These are phyloP conservation scores for Pleurotus citrinopileatus DNA, from an alignment of 768 basidiomycete genomes.

Conservation along the genomic window DNA sequence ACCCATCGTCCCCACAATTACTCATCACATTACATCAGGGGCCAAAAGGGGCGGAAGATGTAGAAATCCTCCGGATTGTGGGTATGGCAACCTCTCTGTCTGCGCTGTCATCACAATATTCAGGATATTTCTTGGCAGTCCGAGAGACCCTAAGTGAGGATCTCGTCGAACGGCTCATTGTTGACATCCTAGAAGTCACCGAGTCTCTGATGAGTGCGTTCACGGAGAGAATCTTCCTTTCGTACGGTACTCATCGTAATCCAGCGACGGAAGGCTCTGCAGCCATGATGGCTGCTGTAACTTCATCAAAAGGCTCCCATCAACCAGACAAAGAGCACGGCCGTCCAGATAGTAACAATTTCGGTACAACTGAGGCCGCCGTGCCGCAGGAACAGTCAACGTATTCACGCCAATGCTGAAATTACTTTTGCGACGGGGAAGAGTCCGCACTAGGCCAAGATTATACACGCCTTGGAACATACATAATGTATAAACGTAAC, in stretches of 20 bases:
- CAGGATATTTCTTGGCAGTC: conserved; percentile 31
- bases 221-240: too few species aligned
- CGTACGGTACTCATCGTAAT: not conserved
- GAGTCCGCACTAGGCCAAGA: too few species aligned
- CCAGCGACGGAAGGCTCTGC: conserved; percentile 19
- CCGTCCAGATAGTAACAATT: conserved; percentile 38
- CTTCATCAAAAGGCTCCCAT: conserved; percentile 19
- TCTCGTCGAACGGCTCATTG: conserved; percentile 44
- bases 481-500: not conserved
- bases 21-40: too few species aligned
- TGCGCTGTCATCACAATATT: conserved; percentile 23
- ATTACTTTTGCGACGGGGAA: not conserved
- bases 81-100: conserved; percentile 20
- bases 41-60: conserved; percentile 46
- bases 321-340: conserved; percentile 39
- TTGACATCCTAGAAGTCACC: conserved; percentile 47
- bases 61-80: conserved; percentile 61
- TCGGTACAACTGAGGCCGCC: conserved; percentile 26
- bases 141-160: conserved; percentile 56
- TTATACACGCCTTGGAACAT: too few species aligned
- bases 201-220: conserved; percentile 43
- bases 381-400: conserved; percentile 26
- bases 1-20: too few species aligned
- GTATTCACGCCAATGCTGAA: conserved; percentile 39
- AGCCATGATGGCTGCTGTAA: conserved; percentile 22